These are phyloP conservation scores for Tetrapyrgos nigripes DNA, from an alignment of 1,284 basidiomycete species.

Conservation along the genomic window DNA sequence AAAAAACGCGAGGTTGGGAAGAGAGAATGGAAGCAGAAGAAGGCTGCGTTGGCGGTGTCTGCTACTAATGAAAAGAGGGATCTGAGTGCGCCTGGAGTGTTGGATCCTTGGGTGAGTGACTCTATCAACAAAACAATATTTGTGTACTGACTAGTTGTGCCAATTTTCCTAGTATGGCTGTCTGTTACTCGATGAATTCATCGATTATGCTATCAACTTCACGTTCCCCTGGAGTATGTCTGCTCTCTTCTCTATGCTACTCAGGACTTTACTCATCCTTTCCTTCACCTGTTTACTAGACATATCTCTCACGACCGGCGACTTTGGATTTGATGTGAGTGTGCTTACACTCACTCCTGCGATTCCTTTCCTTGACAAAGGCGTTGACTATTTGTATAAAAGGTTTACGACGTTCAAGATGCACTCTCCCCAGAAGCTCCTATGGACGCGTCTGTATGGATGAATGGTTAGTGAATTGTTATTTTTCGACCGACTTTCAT, in stretches of 20 bases:
- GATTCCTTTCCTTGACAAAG: not conserved
- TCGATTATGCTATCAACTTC: slow-evolving; percentile 67
- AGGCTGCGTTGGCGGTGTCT: too few relatives aligned
- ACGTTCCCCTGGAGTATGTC: slow-evolving; percentile 71
- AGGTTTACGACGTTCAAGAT: slow-evolving; percentile 63
- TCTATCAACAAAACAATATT: not conserved
- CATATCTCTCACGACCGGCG: slow-evolving; percentile 37
- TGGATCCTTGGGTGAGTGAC: slow-evolving; percentile 55
- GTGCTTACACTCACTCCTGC: too few relatives aligned
- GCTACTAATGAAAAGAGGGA: slow-evolving; percentile 50
- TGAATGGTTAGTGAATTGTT: slow-evolving; percentile 56
- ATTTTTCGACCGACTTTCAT: not conserved
- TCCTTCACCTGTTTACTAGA: slow-evolving; percentile 35
- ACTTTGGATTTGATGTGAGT: slow-evolving; percentile 47
- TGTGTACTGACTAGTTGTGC: slow-evolving; percentile 7
- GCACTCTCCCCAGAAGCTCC: slow-evolving; percentile 53
- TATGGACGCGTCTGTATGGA: slow-evolving; percentile 57
- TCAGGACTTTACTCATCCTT: not conserved
- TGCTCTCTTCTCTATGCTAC: slow-evolving; percentile 3
- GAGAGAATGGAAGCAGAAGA: slow-evolving; percentile 16
- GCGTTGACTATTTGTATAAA: too few relatives aligned
- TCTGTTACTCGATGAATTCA: slow-evolving; percentile 54
- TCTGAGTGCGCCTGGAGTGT: slow-evolving; percentile 49
- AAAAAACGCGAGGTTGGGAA: slow-evolving; percentile 32
- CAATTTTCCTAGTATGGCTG: slow-evolving; percentile 57